Percentiles rank a stretch among this genome's conserved stretches.
Evolutionary conservation across 2,329 filamentous ascomycete species (phyloP).

Genomic region (Scedosporium minutisporum): DNA sequence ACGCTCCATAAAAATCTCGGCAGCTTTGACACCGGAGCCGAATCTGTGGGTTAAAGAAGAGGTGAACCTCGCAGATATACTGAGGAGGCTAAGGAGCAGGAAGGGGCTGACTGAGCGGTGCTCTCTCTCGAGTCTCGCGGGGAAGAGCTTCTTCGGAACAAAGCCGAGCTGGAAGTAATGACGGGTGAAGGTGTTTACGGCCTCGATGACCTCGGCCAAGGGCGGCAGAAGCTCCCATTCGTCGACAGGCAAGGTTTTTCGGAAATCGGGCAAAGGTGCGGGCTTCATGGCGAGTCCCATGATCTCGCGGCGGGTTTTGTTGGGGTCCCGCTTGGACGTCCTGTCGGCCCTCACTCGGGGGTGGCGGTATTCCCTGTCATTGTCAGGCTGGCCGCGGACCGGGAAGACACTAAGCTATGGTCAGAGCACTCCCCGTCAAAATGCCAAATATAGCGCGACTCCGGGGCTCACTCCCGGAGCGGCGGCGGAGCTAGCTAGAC

Average conservation of each 20-base stretch:
- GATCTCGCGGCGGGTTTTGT: slow-evolving; percentile 23
- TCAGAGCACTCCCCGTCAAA: not conserved
- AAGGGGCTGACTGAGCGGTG: slow-evolving; percentile 42
- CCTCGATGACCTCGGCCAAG: slow-evolving; percentile 39
- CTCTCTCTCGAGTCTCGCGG: slow-evolving; percentile 34
- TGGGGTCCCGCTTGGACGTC: slow-evolving; percentile 27
- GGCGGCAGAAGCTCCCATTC: slow-evolving; percentile 42
- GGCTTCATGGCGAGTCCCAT: slow-evolving; percentile 17
- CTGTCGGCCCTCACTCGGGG: slow-evolving; percentile 41
- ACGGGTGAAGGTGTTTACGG: slow-evolving; percentile 40
- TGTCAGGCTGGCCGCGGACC: slow-evolving; percentile 40
- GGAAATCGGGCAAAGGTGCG: slow-evolving; percentile 13
- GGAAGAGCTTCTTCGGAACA: slow-evolving; percentile 43
- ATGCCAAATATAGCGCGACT: no score
- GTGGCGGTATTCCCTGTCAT: slow-evolving; percentile 47
- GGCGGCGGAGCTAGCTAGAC: not conserved
- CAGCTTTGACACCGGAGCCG: slow-evolving; percentile 39
- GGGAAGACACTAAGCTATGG: slow-evolving; percentile 34
- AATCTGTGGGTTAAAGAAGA: slow-evolving; percentile 36
- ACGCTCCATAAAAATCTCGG: slow-evolving; percentile 43
- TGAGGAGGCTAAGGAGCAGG: slow-evolving; percentile 44
- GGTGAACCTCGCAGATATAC: slow-evolving; percentile 46
- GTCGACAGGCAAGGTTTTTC: slow-evolving; percentile 18
- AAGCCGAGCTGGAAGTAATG: slow-evolving; percentile 53
- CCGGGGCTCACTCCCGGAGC: no score